Base-by-base conservation (phyloP, 352 stramenopile genomes). In the Phytophthora syringae region DNA sequence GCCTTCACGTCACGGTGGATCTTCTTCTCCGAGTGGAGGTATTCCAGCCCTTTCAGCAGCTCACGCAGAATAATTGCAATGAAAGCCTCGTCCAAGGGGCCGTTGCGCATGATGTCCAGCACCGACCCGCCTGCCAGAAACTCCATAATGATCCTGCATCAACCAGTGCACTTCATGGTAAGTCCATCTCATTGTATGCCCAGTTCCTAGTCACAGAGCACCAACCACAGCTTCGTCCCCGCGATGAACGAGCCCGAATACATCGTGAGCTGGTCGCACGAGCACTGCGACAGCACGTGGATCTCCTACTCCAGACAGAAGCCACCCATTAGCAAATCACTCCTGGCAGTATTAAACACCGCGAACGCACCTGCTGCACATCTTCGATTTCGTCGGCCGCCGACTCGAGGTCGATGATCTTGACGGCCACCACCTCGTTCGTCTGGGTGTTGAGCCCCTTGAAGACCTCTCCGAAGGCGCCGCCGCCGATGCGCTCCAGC, bases 111-210 rank as follows among this genome's bases (percentile, higher is more conserved):
- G 40, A 92, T 76, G 57, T 98, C 90, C 36, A 94, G 91, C 21
- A 99, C 83, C 0, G 88, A 96, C 1, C 93, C 93, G 3, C 92
- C 93, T 12, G 95, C 84, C 34, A 98, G 89, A 70, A 93, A 97
- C 64, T 99, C 96, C 89, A 99, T 98, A 44, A 97, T 86, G 67
- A 99, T 98, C 78, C 89, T 92, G 11, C 60, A 61, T 21, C n/a
- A 59, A 32, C 27, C 5, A 5, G 9, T 9, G 9, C 27, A 32
- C 27, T 32, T 10, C 27, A 32, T 32, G n/a, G n/a, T n/a, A 32
- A 32, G 27, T 32, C 27, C 27, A 32, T 10, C 5, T 9, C 27
- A 32, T 32, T 32, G 27, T 32, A 32, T 9, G 9, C 5, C 9
- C 5, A 32, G 34, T 32, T 40, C 10, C 10, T 30, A 9, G 53